Conservation (phyloP, 306 rosid species). For the Pyrus bretschneideri region DNA sequence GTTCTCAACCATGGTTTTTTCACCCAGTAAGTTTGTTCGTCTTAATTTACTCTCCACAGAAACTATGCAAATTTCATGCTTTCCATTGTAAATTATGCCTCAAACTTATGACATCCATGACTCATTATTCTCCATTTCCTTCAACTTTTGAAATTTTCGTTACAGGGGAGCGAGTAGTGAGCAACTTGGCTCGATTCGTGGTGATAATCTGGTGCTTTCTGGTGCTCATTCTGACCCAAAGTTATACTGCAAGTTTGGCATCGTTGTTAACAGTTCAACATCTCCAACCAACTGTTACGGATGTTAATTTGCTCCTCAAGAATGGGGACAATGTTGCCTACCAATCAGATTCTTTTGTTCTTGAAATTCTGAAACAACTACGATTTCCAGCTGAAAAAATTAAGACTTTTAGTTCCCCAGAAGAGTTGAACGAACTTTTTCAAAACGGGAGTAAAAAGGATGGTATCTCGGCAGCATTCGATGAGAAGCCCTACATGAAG, state of each 20-base stretch:
- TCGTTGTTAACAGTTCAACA: slow-evolving; percentile 10
- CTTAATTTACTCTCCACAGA: not conserved
- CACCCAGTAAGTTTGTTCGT: slow-evolving; percentile 1
- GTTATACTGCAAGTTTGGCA: slow-evolving; percentile 16
- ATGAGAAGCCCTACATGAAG: slow-evolving; percentile 2
- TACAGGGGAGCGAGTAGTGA: slow-evolving; percentile 14
- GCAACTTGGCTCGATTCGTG: slow-evolving; percentile 13
- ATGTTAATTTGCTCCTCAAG: slow-evolving; percentile 12
- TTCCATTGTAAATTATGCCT: not conserved
- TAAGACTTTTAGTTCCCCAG: not conserved
- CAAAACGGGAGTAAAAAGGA: not conserved
- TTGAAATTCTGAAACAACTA: not conserved
- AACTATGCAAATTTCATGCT: not conserved
- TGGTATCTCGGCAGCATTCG: slow-evolving; percentile 14
- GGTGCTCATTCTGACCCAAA: slow-evolving; percentile 11
- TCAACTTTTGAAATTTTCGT: not conserved
- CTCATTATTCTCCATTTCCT: not conserved
- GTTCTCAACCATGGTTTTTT: slow-evolving; percentile 7
- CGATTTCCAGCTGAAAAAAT: not conserved
- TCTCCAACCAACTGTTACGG: slow-evolving; percentile 16
- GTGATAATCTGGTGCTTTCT: slow-evolving; percentile 14
- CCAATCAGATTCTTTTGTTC: not conserved
- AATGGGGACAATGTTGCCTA: not conserved
- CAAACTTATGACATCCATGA: not conserved
- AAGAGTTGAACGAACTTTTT: not conserved